These are phyloP conservation scores for Millerago galiae DNA, from an alignment of 805 yeast genomes.

Conservation along the genomic window DNA sequence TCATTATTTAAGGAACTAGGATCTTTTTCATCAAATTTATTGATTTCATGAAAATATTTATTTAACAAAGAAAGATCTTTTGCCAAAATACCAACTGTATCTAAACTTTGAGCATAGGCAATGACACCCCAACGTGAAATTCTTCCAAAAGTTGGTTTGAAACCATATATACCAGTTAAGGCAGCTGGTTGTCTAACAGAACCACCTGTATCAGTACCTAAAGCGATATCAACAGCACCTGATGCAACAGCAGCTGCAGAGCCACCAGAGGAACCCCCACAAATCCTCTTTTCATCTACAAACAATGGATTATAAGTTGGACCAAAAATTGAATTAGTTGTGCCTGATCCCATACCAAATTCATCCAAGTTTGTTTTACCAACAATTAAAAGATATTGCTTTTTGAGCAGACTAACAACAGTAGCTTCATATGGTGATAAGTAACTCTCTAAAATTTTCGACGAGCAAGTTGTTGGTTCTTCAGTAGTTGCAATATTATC, in stretches of 20 bases:
- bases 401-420: constrained; percentile 44
- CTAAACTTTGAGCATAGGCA: constrained; percentile 89
- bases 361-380: constrained; percentile 95
- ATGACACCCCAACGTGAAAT: constrained; percentile 88
- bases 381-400: constrained; percentile 45
- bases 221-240: constrained; percentile 59
- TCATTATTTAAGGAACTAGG: constrained; percentile 56
- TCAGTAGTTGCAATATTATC: constrained; percentile 72
- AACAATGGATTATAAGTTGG: constrained; percentile 50
- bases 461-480: constrained; percentile 74
- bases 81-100: constrained; percentile 84
- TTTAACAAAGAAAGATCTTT: constrained; percentile 37
- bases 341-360: constrained; percentile 93
- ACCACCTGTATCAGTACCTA: constrained; percentile 98
- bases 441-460: constrained; percentile 53
- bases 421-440: constrained; percentile 80
- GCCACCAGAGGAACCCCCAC: constrained; percentile 97
- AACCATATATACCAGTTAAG: constrained; percentile 76
- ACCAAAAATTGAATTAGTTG: constrained; percentile 49
- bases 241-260: constrained; percentile 88
- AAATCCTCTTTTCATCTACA: constrained; percentile 32
- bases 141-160: constrained; percentile 91
- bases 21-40: constrained; percentile 63
- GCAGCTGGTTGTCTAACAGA: constrained; percentile 91
- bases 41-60: constrained; percentile 48